phyloP scores from a whole-genome alignment of 352 stramenopile species.

The Pythium scleroteichum region DNA sequence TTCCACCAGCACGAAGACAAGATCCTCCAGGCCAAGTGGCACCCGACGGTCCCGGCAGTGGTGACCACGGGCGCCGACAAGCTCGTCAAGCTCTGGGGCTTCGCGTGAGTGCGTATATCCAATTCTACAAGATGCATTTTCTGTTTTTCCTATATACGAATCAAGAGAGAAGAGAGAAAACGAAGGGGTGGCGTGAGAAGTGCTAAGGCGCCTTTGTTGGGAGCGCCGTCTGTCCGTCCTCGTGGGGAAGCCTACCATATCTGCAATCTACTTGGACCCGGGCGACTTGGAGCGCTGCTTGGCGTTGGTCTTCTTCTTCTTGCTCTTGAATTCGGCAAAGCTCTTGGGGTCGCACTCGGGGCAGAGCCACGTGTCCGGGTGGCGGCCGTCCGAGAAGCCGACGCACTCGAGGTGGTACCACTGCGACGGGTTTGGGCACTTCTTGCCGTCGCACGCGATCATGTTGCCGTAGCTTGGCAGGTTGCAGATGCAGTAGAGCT shows the following conservation, averaged over 20 bases:
- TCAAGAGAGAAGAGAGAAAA: too few species aligned
- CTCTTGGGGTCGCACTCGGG: conserved; percentile 84
- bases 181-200: too few species aligned
- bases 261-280: conserved; percentile 48
- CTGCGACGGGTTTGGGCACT: conserved; percentile 84
- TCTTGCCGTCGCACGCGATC: conserved; percentile 88
- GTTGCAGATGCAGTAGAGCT: conserved; percentile 89
- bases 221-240: neutral
- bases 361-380: conserved; percentile 86
- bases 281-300: conserved; percentile 77
- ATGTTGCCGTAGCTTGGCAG: conserved; percentile 87
- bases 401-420: conserved; percentile 90
- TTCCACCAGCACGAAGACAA: conserved; percentile 68
- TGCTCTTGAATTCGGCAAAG: conserved; percentile 76
- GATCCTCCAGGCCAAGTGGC: conserved; percentile 68
- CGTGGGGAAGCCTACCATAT: neutral
- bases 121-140: too few species aligned
- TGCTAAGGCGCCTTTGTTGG: too few species aligned
- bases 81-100: conserved; percentile 63
- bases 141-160: too few species aligned
- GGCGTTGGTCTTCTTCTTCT: conserved; percentile 81
- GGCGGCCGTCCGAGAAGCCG: conserved; percentile 72
- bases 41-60: conserved; percentile 54
- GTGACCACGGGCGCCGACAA: conserved; percentile 66
- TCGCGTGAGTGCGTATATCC: conserved; percentile 25